Conservation (phyloP, 2,329 filamentous ascomycete species). For the Aspergillus fumigatiaffinis region DNA sequence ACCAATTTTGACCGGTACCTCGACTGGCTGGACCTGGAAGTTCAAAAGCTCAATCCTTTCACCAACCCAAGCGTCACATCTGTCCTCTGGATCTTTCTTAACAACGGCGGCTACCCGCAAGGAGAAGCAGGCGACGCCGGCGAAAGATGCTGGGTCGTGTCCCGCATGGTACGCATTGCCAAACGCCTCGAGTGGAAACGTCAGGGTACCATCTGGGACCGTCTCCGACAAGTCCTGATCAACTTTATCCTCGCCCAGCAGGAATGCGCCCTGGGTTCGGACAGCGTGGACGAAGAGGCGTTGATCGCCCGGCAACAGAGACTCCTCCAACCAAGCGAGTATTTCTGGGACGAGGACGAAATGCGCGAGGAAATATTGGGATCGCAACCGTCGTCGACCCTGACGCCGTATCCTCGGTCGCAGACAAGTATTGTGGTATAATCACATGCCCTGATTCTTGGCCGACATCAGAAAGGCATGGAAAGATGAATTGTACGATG, state of each 20-base stretch:
- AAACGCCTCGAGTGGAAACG: constrained; percentile 30
- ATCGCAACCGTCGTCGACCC: constrained; percentile 1
- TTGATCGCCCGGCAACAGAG: constrained; percentile 20
- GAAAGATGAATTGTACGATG: background rate
- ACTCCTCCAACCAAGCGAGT: constrained; percentile 7
- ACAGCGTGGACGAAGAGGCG: constrained; percentile 17
- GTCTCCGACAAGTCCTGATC: constrained; percentile 22
- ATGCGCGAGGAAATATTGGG: constrained; percentile 24
- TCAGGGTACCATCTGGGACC: constrained; percentile 25
- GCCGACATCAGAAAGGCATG: no score
- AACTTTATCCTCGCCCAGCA: constrained; percentile 26
- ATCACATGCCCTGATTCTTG: constrained; percentile 2
- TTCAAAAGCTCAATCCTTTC: constrained; percentile 20
- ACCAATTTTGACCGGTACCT: constrained; percentile 25
- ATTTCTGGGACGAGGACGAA: constrained; percentile 26
- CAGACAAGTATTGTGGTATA: constrained; percentile 11
- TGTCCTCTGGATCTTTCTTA: constrained; percentile 29
- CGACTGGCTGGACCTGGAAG: constrained; percentile 24
- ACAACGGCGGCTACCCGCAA: constrained; percentile 24
- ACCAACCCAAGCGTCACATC: constrained; percentile 27
- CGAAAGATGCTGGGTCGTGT: constrained; percentile 30
- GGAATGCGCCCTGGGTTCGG: constrained; percentile 25
- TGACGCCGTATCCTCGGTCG: constrained; percentile 5
- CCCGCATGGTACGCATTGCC: constrained; percentile 28
- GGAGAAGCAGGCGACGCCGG: constrained; percentile 19